phyloP scores from a whole-genome alignment of 352 stramenopile genomes.

The Phytophthora pluvialis region DNA sequence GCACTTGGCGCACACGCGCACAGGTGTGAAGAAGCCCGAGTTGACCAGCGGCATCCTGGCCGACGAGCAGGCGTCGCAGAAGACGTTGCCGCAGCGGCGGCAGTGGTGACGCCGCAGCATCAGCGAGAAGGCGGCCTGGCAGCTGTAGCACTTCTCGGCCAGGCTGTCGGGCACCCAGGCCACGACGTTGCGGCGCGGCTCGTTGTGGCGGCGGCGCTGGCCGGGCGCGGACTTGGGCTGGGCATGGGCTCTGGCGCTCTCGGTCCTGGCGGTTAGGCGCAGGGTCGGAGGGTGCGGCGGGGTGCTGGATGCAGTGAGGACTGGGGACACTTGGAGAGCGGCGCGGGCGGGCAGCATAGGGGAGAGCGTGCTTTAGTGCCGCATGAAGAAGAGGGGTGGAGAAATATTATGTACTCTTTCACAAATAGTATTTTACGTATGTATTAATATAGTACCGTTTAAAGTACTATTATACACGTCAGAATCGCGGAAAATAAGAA shows the following conservation, averaged over 20 bases:
- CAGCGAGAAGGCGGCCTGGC: constrained; percentile 67
- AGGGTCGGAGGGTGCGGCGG: not conserved
- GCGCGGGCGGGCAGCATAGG: constrained; percentile 12
- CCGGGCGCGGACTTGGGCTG: constrained; percentile 27
- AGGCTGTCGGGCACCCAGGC: constrained; percentile 87
- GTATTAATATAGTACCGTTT: too few relatives aligned
- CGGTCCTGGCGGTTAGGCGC: not conserved
- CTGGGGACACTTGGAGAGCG: constrained; percentile 14
- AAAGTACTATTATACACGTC: too few relatives aligned
- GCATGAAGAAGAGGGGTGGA: constrained; percentile 5
- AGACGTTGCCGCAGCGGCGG: constrained; percentile 88
- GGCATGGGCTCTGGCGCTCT: not conserved
- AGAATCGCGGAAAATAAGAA: too few relatives aligned
- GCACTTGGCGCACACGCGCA: constrained; percentile 86
- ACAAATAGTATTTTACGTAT: too few relatives aligned
- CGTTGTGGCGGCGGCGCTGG: constrained; percentile 29
- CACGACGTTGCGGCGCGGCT: constrained; percentile 45
- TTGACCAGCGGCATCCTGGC: constrained; percentile 77
- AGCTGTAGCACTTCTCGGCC: constrained; percentile 79
- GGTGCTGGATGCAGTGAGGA: constrained; percentile 8
- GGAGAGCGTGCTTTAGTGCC: not conserved
- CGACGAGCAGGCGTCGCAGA: constrained; percentile 90
- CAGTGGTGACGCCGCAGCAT: constrained; percentile 89
- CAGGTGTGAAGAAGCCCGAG: constrained; percentile 69
- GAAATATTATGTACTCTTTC: too few relatives aligned